Evolutionary conservation across 2,329 filamentous ascomycete species (phyloP).

Genomic region (Phialophora tarda): DNA sequence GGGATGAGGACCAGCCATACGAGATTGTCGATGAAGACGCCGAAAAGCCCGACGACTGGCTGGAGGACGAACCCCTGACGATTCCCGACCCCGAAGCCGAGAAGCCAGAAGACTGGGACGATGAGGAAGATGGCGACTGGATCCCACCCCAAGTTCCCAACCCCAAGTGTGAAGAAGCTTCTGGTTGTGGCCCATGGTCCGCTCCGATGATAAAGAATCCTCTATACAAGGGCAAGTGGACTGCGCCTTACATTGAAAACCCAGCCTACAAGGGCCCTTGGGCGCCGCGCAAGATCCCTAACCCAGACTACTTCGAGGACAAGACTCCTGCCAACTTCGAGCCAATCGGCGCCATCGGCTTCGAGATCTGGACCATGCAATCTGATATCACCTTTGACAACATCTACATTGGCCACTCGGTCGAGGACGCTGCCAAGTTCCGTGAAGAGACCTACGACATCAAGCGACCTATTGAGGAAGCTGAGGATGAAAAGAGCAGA

Average conservation of each 20-base stretch:
- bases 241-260: constrained; percentile 91
- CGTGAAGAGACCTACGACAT: constrained; percentile 86
- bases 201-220: constrained; percentile 94
- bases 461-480: constrained; percentile 84
- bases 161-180: constrained; percentile 91
- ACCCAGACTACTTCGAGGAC: constrained; percentile 96
- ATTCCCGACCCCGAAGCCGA: constrained; percentile 90
- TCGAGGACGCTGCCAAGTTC: constrained; percentile 88
- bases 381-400: constrained; percentile 99
- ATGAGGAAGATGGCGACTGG: constrained; percentile 99
- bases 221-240: constrained; percentile 99
- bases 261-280: constrained; percentile 96
- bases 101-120: constrained; percentile 99
- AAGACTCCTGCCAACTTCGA: constrained; percentile 96
- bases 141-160: constrained; percentile 86
- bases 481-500: constrained; percentile 75
- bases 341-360: constrained; percentile 97
- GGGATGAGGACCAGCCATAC: constrained; percentile 97
- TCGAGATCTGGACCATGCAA: constrained; percentile 99
- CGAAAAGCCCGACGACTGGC: constrained; percentile 91
- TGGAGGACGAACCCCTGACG: constrained; percentile 81
- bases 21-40: constrained; percentile 96
- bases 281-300: constrained; percentile 94
- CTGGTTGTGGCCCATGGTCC: constrained; percentile 92
- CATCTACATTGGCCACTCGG: constrained; percentile 98